Conservation (phyloP, 257 asterid species). For the Catharanthus roseus region DNA sequence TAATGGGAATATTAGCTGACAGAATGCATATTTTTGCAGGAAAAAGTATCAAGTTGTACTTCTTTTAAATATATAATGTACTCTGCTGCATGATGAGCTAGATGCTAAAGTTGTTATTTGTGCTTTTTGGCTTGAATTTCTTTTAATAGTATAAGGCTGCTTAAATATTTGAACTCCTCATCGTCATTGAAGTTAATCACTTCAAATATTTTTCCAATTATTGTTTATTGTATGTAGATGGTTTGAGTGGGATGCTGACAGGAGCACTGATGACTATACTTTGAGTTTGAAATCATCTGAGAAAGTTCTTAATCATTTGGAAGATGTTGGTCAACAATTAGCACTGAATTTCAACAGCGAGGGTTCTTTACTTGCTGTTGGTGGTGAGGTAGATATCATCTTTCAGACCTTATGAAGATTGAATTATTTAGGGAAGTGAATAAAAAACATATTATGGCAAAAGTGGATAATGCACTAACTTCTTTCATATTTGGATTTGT, state of each 20-base stretch:
- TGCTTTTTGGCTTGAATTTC: neutral
- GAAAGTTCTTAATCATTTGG: constrained; percentile 51
- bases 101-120: neutral
- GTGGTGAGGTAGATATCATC: constrained; percentile 74
- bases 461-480: neutral
- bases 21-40: neutral
- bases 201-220: neutral
- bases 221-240: constrained; percentile 38
- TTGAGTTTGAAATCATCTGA: constrained; percentile 60
- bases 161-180: neutral
- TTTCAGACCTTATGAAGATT: neutral
- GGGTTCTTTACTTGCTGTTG: constrained; percentile 82
- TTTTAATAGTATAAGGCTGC: neutral
- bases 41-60: neutral
- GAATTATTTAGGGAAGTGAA: neutral
- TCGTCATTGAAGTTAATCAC: neutral
- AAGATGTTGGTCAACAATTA: constrained; percentile 84
- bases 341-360: constrained; percentile 64
- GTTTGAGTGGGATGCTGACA: constrained; percentile 61
- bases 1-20: neutral
- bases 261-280: constrained; percentile 26
- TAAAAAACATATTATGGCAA: neutral
- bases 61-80: neutral
- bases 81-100: neutral
- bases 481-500: neutral